These are phyloP conservation scores for Backusella liffmaniae DNA, from an alignment of 192 early-diverging fungal genomes.

Conservation along the genomic window DNA sequence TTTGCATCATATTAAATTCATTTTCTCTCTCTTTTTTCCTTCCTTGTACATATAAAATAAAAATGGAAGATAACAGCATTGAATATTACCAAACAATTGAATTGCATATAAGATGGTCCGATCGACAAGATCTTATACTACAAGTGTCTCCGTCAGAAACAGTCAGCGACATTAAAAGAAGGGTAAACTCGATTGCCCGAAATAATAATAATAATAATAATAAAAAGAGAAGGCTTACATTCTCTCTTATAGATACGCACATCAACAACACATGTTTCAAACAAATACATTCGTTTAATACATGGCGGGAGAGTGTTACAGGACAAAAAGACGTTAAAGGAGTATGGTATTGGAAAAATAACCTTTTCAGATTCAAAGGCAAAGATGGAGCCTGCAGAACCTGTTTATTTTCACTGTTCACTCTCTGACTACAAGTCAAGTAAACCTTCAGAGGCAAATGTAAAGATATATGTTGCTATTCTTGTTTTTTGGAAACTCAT, in stretches of 20 bases:
- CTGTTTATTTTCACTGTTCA: conserved; percentile 55
- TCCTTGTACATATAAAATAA: neutral
- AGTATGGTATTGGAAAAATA: conserved; percentile 28
- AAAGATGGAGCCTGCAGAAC: conserved; percentile 25
- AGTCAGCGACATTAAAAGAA: conserved; percentile 43
- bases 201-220: too few relatives aligned
- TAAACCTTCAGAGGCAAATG: neutral
- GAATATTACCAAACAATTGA: conserved; percentile 29
- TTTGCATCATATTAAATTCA: too few relatives aligned
- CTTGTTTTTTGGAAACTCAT: neutral
- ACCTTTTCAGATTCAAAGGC: conserved; percentile 21
- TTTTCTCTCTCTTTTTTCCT: neutral
- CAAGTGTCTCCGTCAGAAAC: conserved; percentile 29
- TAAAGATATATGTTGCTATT: neutral
- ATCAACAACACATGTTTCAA: conserved; percentile 30
- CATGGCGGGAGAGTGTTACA: conserved; percentile 47
- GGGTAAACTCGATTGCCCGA: conserved; percentile 25
- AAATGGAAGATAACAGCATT: neutral
- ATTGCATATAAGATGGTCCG: conserved; percentile 40
- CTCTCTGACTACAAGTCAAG: conserved; percentile 44
- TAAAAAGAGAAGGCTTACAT: neutral
- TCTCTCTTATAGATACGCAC: neutral
- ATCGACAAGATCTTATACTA: conserved; percentile 38
- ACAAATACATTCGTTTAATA: conserved; percentile 53
- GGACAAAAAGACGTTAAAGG: conserved; percentile 33